phyloP scores from a whole-genome alignment of 73 alveolate genomes.

The Diophrys sp. region DNA sequence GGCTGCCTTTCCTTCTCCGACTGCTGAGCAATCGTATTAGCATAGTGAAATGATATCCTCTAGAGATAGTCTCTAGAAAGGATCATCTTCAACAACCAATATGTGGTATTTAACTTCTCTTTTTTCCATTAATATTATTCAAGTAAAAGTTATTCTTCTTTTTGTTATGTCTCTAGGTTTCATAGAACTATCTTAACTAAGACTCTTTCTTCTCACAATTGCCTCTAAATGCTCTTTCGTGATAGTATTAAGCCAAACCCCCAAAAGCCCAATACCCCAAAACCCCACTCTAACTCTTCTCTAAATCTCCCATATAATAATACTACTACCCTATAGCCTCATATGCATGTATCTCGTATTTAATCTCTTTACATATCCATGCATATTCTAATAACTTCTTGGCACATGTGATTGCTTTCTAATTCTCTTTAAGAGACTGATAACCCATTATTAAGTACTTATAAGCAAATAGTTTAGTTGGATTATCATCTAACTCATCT shows the following conservation, averaged over 20 bases:
- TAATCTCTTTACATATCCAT: no score
- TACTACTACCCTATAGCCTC: conserved; percentile 3
- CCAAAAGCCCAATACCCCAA: conserved; percentile 9
- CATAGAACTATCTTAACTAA: no score
- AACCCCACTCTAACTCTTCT: conserved; percentile 2
- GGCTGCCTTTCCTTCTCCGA: conserved; percentile 77
- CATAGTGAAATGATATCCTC: conserved; percentile 76
- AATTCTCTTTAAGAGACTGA: no score
- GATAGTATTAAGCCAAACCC: conserved; percentile 18
- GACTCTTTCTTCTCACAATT: no score
- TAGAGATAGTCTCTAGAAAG: conserved; percentile 80
- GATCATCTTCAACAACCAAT: conserved; percentile 85
- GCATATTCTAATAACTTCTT: no score
- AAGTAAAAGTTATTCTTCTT: conserved; percentile 6
- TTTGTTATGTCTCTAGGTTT: no score
- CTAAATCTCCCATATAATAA: no score
- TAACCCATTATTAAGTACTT: no score
- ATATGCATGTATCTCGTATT: conserved; percentile 4
- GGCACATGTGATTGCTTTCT: no score
- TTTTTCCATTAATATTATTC: conserved; percentile 7
- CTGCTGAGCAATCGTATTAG: conserved; percentile 64
- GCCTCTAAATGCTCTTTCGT: no score
- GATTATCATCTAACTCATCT: no score
- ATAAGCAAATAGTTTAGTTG: no score
- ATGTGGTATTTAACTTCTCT: conserved; percentile 26